Evolutionary conservation across 2,329 filamentous ascomycete species (phyloP).

Genomic region (Nemania sp.): DNA sequence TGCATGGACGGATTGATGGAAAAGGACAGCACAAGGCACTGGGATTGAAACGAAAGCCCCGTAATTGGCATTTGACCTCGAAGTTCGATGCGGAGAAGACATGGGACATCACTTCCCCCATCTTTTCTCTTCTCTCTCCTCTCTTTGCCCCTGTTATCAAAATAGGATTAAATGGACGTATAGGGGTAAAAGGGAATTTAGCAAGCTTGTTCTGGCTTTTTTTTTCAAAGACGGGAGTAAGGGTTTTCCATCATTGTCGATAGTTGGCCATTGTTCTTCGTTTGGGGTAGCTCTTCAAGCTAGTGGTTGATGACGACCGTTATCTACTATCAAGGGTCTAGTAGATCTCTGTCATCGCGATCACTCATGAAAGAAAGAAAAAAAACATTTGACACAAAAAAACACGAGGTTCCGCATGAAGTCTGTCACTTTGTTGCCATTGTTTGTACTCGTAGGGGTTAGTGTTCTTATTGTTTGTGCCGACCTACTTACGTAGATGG

Average conservation of each 20-base stretch:
- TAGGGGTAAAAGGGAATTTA: constrained; percentile 32
- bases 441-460: constrained; percentile 6
- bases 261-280: constrained; percentile 22
- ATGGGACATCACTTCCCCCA: constrained; percentile 17
- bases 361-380: constrained; percentile 28
- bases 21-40: constrained; percentile 25
- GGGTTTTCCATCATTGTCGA: constrained; percentile 23
- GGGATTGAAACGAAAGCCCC: constrained; percentile 17
- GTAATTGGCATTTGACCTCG: constrained; percentile 33
- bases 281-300: constrained; percentile 25
- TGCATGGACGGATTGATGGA: constrained; percentile 8
- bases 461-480: not conserved
- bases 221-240: not conserved
- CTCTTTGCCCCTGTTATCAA: constrained; percentile 19
- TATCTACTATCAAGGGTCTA: constrained; percentile 7
- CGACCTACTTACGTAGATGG: not conserved
- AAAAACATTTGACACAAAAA: constrained; percentile 30
- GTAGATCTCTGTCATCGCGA: constrained; percentile 21
- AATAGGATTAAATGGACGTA: constrained; percentile 20
- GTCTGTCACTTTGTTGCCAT: not conserved
- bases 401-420: constrained; percentile 1
- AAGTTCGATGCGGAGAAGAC: constrained; percentile 5
- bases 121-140: constrained; percentile 17
- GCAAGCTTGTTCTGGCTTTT: constrained; percentile 31
- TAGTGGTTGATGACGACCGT: not conserved